Conservation (phyloP, 1,284 basidiomycete genomes). For the Cutaneotrichosporon arboriforme region DNA sequence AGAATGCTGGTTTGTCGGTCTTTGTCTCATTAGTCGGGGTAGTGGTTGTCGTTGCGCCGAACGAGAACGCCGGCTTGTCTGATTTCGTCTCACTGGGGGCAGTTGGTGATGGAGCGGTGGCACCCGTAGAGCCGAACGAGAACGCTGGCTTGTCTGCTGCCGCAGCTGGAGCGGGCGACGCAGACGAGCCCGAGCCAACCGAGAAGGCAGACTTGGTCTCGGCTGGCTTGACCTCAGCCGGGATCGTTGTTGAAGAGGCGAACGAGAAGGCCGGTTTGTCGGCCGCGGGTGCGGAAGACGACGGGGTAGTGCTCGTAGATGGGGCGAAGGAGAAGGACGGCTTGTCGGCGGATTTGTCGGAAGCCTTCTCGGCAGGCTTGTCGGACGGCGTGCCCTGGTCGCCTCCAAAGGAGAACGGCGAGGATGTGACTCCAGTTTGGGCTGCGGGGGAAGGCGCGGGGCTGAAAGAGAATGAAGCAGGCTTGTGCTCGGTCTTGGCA, state of each 20-base stretch:
- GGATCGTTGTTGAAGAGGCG: neutral
- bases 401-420: conserved; percentile 6
- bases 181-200: neutral
- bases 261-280: conserved; percentile 9
- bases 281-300: neutral
- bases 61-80: conserved; percentile 4
- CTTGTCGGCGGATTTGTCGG: neutral
- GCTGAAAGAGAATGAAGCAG: conserved; percentile 6
- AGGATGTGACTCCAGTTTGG: no score
- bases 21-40: neutral
- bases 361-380: neutral
- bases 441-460: neutral
- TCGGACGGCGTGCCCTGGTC: neutral
- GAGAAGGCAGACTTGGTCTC: neutral
- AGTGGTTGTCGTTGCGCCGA: neutral
- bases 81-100: neutral
- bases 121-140: neutral
- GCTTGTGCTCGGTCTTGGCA: neutral
- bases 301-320: neutral
- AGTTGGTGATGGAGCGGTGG: neutral
- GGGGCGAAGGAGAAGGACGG: conserved; percentile 8
- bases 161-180: neutral
- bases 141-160: neutral
- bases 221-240: neutral
- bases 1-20: neutral